These are phyloP conservation scores for Venturia asperata DNA, from an alignment of 2,329 filamentous ascomycete species.

Conservation along the genomic window DNA sequence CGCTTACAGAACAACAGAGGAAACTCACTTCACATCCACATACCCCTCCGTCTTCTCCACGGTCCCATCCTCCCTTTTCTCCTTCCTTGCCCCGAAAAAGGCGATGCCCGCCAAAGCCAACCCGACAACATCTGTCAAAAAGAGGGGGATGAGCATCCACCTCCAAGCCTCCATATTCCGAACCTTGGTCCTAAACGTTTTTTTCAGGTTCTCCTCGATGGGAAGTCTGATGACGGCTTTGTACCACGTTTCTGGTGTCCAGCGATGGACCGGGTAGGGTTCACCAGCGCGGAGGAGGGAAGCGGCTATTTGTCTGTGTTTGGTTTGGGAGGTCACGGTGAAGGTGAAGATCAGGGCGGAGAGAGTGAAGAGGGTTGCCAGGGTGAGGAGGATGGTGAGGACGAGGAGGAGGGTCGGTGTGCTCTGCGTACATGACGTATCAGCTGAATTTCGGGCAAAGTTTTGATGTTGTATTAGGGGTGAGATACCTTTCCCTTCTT, in stretches of 20 bases:
- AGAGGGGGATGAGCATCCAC: constrained; percentile 30
- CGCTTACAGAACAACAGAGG: too few species aligned
- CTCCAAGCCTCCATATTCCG: constrained; percentile 30
- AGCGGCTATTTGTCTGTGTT: constrained; percentile 23
- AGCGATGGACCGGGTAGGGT: constrained; percentile 26
- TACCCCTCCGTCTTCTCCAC: background rate
- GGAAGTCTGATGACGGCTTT: constrained; percentile 29
- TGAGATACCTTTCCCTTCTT: constrained; percentile 19
- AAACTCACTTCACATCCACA: background rate
- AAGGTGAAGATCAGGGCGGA: constrained; percentile 29
- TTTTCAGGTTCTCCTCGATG: constrained; percentile 21
- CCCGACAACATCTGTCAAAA: constrained; percentile 25
- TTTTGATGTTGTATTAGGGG: too few species aligned
- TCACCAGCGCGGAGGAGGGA: constrained; percentile 24
- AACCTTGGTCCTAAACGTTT: constrained; percentile 25
- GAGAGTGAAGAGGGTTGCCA: constrained; percentile 28
- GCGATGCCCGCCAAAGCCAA: constrained; percentile 23
- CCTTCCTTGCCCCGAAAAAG: constrained; percentile 25
- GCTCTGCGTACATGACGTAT: background rate
- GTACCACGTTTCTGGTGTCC: constrained; percentile 32
- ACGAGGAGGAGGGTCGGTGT: constrained; percentile 26
- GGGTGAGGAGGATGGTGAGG: constrained; percentile 31
- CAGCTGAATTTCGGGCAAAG: background rate
- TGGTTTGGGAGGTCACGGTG: constrained; percentile 25
- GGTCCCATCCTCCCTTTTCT: background rate